A percentile compares a stretch with the other conserved stretches of the same genome.
These are phyloP conservation scores for Puccinia novopanici DNA, from an alignment of 1,284 basidiomycete species.

Conservation along the genomic window DNA sequence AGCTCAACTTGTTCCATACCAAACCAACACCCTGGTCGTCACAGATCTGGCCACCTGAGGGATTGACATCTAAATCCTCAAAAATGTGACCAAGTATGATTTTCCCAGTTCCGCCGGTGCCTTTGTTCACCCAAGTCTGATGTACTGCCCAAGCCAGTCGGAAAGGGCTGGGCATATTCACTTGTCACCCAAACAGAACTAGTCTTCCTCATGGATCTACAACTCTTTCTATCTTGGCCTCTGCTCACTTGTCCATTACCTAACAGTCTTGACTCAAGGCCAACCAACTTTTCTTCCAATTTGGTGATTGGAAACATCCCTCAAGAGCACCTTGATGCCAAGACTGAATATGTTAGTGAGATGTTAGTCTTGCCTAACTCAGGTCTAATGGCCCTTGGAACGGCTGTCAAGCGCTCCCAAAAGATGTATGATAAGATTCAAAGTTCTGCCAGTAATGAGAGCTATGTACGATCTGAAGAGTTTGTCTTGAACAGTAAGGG, in stretches of 20 bases:
- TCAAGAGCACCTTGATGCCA: conserved; percentile 76
- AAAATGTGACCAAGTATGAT: conserved; percentile 97
- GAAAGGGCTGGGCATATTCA: conserved; percentile 93
- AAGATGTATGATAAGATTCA: conserved; percentile 91
- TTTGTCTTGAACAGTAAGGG: conserved; percentile 69
- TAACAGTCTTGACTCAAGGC: not conserved
- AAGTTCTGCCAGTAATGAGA: conserved; percentile 80
- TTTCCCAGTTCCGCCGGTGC: conserved; percentile 90
- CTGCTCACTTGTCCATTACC: conserved; percentile 64
- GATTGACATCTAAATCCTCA: conserved; percentile 89
- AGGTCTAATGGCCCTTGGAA: conserved; percentile 71
- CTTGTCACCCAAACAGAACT: conserved; percentile 83
- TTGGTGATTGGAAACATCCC: conserved; percentile 81
- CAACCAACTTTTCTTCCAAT: conserved; percentile 54
- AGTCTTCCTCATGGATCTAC: conserved; percentile 87
- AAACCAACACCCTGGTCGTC: conserved; percentile 83
- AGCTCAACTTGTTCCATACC: conserved; percentile 86
- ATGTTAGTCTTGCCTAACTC: conserved; percentile 69
- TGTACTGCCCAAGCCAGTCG: conserved; percentile 92
- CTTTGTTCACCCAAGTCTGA: conserved; percentile 95
- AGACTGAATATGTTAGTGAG: conserved; percentile 76
- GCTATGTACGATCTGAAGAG: conserved; percentile 84
- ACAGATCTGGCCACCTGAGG: conserved; percentile 97
- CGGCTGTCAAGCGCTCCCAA: conserved; percentile 86
- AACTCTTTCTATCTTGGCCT: conserved; percentile 87